Conservation (phyloP, 768 basidiomycete species). For the Podaxis sp. region DNA sequence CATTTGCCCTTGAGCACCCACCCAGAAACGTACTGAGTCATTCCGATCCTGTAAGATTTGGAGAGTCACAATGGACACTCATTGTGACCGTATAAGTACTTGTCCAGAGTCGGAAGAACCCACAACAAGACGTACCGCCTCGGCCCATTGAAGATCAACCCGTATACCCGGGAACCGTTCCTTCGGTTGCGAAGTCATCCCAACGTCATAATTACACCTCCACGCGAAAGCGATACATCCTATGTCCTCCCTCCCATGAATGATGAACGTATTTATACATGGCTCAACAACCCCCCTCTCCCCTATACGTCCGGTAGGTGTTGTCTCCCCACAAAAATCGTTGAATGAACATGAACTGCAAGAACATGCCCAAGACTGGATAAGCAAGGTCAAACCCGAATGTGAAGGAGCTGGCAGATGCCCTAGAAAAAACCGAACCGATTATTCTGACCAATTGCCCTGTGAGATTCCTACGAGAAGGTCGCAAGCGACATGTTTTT, state of each 20-base stretch:
- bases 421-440: slow-evolving; percentile 15
- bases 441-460: slow-evolving; percentile 42
- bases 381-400: slow-evolving; percentile 20
- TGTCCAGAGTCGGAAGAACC: not conserved
- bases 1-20: not conserved
- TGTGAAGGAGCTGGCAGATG: slow-evolving; percentile 27
- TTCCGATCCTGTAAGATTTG: not conserved
- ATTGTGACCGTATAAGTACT: not conserved
- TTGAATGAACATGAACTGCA: not conserved
- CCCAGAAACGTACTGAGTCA: not conserved
- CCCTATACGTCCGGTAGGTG: slow-evolving; percentile 43
- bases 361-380: slow-evolving; percentile 33
- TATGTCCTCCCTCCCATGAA: slow-evolving; percentile 38
- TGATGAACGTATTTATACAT: slow-evolving; percentile 41
- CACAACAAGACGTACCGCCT: slow-evolving; percentile 12
- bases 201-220: slow-evolving; percentile 58
- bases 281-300: slow-evolving; percentile 43
- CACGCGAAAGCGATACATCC: slow-evolving; percentile 41
- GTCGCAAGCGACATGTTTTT: slow-evolving; percentile 54
- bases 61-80: not conserved
- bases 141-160: slow-evolving; percentile 28
- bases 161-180: slow-evolving; percentile 37
- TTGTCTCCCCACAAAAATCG: not conserved
- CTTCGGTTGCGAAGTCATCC: slow-evolving; percentile 46
- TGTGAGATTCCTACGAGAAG: slow-evolving; percentile 47